phyloP scores from a whole-genome alignment of 148 eudicot genomes.

The Nyssa sinensis region DNA sequence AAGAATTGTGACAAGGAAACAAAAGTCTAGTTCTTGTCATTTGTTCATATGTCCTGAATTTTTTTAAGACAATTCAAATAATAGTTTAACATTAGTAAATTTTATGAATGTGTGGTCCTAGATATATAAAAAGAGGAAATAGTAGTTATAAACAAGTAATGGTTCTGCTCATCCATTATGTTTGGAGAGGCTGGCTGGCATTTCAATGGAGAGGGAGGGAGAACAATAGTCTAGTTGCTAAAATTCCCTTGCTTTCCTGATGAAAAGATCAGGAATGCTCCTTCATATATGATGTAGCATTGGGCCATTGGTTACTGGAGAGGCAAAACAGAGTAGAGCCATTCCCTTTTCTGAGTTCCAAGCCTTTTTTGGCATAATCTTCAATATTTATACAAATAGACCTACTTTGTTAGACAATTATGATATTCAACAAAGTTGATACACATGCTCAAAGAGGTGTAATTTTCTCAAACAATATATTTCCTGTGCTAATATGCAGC shows the following conservation, averaged over 20 bases:
- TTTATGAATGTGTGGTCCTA: no score
- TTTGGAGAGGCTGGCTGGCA: not conserved
- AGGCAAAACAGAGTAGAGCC: not conserved
- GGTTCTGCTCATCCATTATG: no score
- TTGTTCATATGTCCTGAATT: not conserved
- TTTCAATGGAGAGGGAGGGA: not conserved
- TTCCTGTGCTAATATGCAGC: not conserved
- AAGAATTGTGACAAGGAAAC: not conserved
- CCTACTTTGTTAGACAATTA: not conserved
- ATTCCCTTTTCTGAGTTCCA: not conserved
- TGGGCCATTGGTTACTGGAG: not conserved
- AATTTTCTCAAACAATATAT: not conserved
- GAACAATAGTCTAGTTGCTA: not conserved
- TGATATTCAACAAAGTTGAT: no score
- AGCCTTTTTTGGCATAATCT: not conserved
- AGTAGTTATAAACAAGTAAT: no score
- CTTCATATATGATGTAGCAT: not conserved
- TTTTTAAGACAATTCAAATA: no score
- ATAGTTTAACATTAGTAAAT: no score
- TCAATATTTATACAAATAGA: not conserved
- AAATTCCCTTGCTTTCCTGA: not conserved
- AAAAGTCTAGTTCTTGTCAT: not conserved
- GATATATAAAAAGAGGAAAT: no score
- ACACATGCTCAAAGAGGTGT: not conserved
- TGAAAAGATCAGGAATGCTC: not conserved